phyloP scores from a whole-genome alignment of 2,329 filamentous ascomycete species.

The Verticillium dahliae region DNA sequence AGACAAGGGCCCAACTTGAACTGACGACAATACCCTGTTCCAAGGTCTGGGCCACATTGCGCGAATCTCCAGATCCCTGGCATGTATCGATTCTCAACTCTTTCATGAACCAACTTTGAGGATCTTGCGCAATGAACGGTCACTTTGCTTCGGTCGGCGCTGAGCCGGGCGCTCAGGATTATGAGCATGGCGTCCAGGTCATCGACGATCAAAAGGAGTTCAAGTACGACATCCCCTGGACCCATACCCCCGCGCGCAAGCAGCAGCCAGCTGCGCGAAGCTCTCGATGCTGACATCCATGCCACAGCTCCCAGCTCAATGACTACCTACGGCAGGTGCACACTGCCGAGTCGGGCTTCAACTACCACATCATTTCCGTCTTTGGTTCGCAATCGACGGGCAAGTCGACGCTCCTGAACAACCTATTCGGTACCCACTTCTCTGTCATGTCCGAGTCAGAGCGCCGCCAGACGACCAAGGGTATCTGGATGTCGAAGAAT shows the following conservation, averaged over 20 bases:
- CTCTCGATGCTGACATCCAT: background rate
- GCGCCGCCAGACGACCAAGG: conserved; percentile 93
- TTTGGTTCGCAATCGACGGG: conserved; percentile 98
- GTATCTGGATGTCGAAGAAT: conserved; percentile 99
- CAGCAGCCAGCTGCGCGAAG: background rate
- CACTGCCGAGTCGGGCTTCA: conserved; percentile 86
- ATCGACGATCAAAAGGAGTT: conserved; percentile 95
- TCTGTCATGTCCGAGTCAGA: conserved; percentile 96
- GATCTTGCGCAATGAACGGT: conserved; percentile 55
- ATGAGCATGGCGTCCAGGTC: conserved; percentile 93
- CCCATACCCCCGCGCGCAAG: background rate
- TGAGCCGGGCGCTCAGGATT: conserved; percentile 57
- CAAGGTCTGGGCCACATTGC: background rate
- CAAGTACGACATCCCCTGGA: conserved; percentile 58
- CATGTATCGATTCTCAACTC: background rate
- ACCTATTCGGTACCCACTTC: conserved; percentile 92
- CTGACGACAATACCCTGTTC: background rate
- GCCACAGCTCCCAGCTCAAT: conserved; percentile 62
- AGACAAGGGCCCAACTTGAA: background rate
- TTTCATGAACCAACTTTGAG: background rate
- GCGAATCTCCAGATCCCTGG: background rate
- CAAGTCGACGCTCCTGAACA: conserved; percentile 94
- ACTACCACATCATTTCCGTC: conserved; percentile 98
- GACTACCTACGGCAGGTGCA: conserved; percentile 75
- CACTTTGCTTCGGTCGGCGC: conserved; percentile 72